phyloP scores from a whole-genome alignment of 176 grass and related monocot species.

The Lolium multiflorum region DNA sequence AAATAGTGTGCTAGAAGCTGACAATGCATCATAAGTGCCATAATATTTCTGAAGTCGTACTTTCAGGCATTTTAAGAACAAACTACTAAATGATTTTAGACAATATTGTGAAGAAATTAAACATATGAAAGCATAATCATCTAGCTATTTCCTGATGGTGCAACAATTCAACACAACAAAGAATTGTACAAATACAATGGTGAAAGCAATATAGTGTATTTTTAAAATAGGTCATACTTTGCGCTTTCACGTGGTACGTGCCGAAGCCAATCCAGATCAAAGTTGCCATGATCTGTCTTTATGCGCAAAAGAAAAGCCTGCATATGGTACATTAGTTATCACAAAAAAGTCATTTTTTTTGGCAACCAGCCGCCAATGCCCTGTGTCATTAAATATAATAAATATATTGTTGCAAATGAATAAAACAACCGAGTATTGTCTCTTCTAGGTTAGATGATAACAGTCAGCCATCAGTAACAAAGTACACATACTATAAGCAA shows the following conservation, averaged over 20 bases:
- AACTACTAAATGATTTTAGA: too few species aligned
- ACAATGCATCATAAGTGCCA: not conserved
- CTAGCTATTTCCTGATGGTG: constrained; percentile 23
- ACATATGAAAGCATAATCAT: not conserved
- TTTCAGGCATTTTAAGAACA: too few species aligned
- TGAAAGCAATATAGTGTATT: not conserved
- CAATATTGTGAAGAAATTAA: too few species aligned
- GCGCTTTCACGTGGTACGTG: constrained; percentile 47
- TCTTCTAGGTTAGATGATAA: too few species aligned
- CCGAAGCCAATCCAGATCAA: constrained; percentile 59
- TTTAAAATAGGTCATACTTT: constrained; percentile 46
- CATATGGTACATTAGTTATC: not conserved
- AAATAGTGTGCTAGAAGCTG: too few species aligned
- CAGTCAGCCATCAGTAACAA: too few species aligned
- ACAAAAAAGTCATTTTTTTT: too few species aligned
- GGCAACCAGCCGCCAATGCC: too few species aligned
- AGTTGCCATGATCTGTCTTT: constrained; percentile 51
- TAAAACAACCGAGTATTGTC: too few species aligned
- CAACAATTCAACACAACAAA: constrained; percentile 10
- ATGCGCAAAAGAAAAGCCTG: constrained; percentile 49
- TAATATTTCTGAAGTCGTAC: not conserved
- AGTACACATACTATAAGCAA: too few species aligned
- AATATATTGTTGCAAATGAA: too few species aligned
- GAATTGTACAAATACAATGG: not conserved
- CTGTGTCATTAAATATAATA: too few species aligned